Evolutionary conservation across 495 filamentous ascomycete genomes (phyloP).

Genomic region (Thermothielavioides terrestris): DNA sequence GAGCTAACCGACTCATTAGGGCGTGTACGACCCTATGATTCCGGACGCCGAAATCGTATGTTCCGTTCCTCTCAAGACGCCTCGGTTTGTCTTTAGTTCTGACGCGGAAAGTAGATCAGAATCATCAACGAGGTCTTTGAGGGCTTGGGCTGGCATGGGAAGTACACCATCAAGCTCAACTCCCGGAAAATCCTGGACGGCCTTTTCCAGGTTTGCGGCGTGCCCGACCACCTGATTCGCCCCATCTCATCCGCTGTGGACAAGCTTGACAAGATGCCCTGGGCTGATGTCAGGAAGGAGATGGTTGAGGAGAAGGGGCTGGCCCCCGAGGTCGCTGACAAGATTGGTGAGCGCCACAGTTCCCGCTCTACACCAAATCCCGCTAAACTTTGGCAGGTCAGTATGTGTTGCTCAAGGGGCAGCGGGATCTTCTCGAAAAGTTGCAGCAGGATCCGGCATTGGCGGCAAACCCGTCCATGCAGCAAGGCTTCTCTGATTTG

Average conservation of each 20-base stretch:
- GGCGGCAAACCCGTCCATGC: conserved; percentile 58
- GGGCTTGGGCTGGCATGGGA: conserved; percentile 50
- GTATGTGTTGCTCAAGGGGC: conserved; percentile 16
- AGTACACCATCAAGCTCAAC: conserved; percentile 83
- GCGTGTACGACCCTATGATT: conserved; percentile 84
- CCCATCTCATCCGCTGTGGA: conserved; percentile 87
- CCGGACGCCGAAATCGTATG: conserved; percentile 85
- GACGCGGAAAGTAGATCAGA: conserved; percentile 23
- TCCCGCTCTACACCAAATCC: conserved; percentile 5
- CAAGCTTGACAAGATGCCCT: conserved; percentile 89
- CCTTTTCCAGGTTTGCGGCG: conserved; percentile 82
- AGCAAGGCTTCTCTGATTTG: conserved; percentile 76
- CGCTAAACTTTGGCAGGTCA: conserved; percentile 5
- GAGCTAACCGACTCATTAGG: conserved; percentile 3
- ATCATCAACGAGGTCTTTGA: conserved; percentile 83
- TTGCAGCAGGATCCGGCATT: conserved; percentile 56
- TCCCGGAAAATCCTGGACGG: conserved; percentile 92
- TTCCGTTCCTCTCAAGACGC: not conserved
- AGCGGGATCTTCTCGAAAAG: conserved; percentile 55
- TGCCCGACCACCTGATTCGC: conserved; percentile 76
- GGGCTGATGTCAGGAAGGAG: conserved; percentile 82
- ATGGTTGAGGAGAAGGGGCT: conserved; percentile 86
- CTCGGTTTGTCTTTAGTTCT: not conserved
- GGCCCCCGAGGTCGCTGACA: conserved; percentile 62
- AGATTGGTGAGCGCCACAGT: conserved; percentile 69